Conservation (phyloP, 106 monocot species). For the Dendrobium catenatum region DNA sequence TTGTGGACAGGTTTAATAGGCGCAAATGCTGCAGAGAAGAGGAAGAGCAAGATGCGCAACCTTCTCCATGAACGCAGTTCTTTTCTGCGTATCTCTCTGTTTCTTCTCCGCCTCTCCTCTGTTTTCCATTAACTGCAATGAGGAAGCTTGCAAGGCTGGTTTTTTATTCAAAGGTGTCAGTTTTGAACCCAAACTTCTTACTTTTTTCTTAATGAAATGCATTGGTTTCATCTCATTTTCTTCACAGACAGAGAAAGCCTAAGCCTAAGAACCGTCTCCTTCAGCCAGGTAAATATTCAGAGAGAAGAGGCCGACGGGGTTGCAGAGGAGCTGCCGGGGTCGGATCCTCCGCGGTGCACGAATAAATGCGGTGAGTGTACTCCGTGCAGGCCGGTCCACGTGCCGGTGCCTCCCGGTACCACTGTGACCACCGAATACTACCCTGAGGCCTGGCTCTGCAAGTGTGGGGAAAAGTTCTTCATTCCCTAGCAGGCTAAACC, state of each 20-base stretch:
- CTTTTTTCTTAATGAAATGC: too few relatives aligned
- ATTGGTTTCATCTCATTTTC: neutral
- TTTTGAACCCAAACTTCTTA: too few relatives aligned
- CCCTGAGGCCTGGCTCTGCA: constrained; percentile 57
- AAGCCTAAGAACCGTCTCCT: neutral
- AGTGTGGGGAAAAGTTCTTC: constrained; percentile 43
- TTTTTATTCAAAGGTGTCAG: too few relatives aligned
- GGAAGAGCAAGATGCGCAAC: neutral
- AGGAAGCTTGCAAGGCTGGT: neutral
- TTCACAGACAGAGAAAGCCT: neutral
- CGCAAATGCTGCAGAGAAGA: neutral
- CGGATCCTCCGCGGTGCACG: constrained; percentile 39
- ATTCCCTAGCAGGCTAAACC: constrained; percentile 22
- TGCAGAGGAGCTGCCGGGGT: constrained; percentile 20
- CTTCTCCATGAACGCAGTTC: neutral
- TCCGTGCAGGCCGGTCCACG: constrained; percentile 48
- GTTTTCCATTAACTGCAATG: neutral
- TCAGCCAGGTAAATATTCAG: neutral
- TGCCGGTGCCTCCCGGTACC: constrained; percentile 38
- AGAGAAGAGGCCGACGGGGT: neutral
- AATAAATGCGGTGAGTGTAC: constrained; percentile 41
- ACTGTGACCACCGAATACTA: constrained; percentile 44
- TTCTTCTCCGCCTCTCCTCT: neutral
- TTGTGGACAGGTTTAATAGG: too few relatives aligned
- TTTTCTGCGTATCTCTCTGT: neutral